Base-by-base conservation (phyloP, 129 eudicot genomes). In the Lonicera japonica region DNA sequence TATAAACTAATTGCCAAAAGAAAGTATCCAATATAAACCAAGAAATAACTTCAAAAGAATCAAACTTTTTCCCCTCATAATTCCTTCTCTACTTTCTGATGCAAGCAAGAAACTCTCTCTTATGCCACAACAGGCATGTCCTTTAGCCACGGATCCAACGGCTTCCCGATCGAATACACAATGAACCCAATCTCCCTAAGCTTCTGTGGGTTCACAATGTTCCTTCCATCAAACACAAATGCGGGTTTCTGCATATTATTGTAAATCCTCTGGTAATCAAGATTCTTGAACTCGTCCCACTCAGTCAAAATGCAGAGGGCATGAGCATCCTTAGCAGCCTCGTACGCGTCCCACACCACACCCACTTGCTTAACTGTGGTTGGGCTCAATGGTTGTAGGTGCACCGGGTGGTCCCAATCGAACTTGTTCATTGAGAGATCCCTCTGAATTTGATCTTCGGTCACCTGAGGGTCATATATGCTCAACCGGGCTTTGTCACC, bases 401-500 rank as follows among this genome's bases (percentile, higher is more conserved):
- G 95, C 59, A 74, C 73, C 1, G 95, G 90, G 48, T 83, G 95
- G 71, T 87, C 95, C 90, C 95, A 86, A 25, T 83, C 95, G 48
- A 83, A 83, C 75, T 83, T 87, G 58, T 79, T 72, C 84, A 83
- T 73, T 0, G 95, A 65, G 22, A 87, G 77, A 70, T 87, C 95
- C 73, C 73, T 77, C 70, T 77, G 79, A 25, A 87, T 80, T 60
- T 87, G 95, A 45, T 87, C 90, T 66, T 87, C 90, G 1, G 76
- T 83, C 72, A 87, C 95, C 52, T 83, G 87, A n/a, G 95, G 87
- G 60, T 87, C 95, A 57, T 87, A 87, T 8, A 87, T 87, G 81
- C 87, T 87, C 58, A 87, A 55, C 20, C 18, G 70, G 10, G 95
- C 90, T 67, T 80, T 87, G 11, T 87, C 95, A 1, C 78, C 73